Evolutionary conservation across 495 filamentous ascomycete species (phyloP).

Genomic region (Cercophora scortea): DNA sequence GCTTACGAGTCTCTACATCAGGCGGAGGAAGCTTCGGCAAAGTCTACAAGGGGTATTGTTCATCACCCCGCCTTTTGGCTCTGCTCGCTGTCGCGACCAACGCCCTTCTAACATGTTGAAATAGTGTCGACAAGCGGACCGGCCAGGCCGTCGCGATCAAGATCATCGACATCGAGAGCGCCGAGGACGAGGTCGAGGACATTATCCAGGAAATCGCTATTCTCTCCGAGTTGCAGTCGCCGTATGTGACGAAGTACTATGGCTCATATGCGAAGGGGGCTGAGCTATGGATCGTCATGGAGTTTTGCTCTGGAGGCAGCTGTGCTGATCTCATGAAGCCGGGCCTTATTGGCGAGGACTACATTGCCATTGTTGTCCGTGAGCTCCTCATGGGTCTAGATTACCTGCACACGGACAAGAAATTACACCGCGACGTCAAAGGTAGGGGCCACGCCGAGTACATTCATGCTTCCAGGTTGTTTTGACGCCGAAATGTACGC

Average conservation of each 20-base stretch:
- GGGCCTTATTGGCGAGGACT: conserved; percentile 82
- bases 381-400: conserved; percentile 86
- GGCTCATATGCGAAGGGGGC: conserved; percentile 93
- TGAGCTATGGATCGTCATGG: conserved; percentile 97
- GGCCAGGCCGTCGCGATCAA: conserved; percentile 90
- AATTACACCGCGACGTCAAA: conserved; percentile 96
- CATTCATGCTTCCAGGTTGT: background rate
- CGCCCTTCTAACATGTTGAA: conserved; percentile 17
- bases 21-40: conserved; percentile 89
- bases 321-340: conserved; percentile 89
- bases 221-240: conserved; percentile 85
- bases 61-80: background rate
- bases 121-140: conserved; percentile 73
- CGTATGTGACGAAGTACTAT: conserved; percentile 94
- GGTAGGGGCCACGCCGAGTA: conserved; percentile 40
- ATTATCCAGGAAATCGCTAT: conserved; percentile 98
- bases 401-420: conserved; percentile 90
- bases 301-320: conserved; percentile 88
- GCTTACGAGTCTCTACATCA: conserved; percentile 5
- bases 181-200: conserved; percentile 97
- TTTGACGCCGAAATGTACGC: background rate
- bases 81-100: background rate
- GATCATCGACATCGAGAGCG: conserved; percentile 95
- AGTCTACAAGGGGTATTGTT: conserved; percentile 80
- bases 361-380: conserved; percentile 87